A percentile compares a stretch with the other conserved stretches of the same genome.
Evolutionary conservation across 805 yeast genomes (phyloP).

Genomic region (Trichomonascus vanleenenianus): DNA sequence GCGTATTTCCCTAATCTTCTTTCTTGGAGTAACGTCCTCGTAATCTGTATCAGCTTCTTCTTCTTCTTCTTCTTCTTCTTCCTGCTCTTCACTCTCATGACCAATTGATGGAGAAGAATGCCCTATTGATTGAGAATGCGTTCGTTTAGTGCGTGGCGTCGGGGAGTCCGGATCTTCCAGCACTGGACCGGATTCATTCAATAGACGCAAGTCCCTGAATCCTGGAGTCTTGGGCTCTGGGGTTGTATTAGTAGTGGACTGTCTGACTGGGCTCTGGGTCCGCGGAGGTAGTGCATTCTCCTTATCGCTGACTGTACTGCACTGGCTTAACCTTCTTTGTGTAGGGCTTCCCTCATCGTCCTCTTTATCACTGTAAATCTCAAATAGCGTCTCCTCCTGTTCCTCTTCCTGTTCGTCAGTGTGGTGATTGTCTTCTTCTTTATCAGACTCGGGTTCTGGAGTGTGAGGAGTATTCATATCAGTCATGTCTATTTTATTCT

Average conservation of each 20-base stretch:
- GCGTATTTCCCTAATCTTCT: too few species aligned
- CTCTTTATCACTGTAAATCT: too few species aligned
- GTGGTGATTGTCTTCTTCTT: not conserved
- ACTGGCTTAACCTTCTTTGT: too few species aligned
- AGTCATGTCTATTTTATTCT: not conserved
- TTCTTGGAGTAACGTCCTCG: not conserved
- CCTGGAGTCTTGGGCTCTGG: slow-evolving; percentile 3
- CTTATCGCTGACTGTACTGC: too few species aligned
- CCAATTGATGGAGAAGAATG: not conserved
- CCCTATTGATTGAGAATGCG: not conserved
- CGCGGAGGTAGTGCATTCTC: too few species aligned
- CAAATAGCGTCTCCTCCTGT: too few species aligned
- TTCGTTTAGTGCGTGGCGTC: slow-evolving; percentile 1
- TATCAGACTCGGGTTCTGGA: not conserved
- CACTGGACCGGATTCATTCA: slow-evolving; percentile 11
- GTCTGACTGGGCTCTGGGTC: not conserved
- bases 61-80: not conserved
- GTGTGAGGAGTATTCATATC: not conserved
- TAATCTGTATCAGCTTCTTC: not conserved
- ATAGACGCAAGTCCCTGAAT: not conserved
- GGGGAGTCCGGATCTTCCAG: slow-evolving; percentile 11
- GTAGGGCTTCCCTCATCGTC: too few species aligned
- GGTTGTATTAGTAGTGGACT: not conserved
- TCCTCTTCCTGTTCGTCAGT: too few species aligned
- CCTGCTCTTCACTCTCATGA: not conserved